A percentile compares a stretch with the other conserved stretches of the same genome.
Evolutionary conservation across 768 basidiomycete species (phyloP).

Genomic region (Collybia nuda): DNA sequence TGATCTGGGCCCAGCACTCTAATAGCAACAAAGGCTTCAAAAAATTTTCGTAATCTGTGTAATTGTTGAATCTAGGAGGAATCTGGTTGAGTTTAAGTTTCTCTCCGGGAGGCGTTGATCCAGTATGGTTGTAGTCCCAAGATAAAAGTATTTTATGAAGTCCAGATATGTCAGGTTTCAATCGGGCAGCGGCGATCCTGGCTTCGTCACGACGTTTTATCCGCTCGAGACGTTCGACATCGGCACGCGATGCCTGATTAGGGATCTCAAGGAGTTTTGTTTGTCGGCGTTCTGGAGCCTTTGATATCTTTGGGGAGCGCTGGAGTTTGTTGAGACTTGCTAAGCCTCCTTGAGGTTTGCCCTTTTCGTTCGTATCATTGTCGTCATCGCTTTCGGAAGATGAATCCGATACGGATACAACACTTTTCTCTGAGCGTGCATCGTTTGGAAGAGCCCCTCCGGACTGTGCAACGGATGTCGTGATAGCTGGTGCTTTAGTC

Average conservation of each 20-base stretch:
- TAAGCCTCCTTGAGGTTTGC: conserved; percentile 45
- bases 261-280: conserved; percentile 63
- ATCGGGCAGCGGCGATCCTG: conserved; percentile 60
- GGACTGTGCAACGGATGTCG: conserved; percentile 6
- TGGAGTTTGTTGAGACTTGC: conserved; percentile 59
- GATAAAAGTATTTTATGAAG: conserved; percentile 79
- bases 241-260: conserved; percentile 38
- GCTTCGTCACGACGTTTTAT: conserved; percentile 59
- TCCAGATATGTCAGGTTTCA: conserved; percentile 79
- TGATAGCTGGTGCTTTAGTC: conserved; percentile 10
- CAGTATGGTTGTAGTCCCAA: conserved; percentile 80
- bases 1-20: conserved; percentile 90
- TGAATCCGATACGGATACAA: conserved; percentile 31
- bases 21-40: conserved; percentile 86
- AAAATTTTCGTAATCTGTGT: conserved; percentile 65
- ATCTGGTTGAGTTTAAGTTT: conserved; percentile 40
- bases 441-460: conserved; percentile 21
- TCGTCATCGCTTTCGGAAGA: conserved; percentile 36
- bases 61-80: conserved; percentile 64
- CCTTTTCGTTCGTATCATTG: conserved; percentile 36
- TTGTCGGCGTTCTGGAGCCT: conserved; percentile 57
- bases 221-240: conserved; percentile 32
- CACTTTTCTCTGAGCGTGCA: conserved; percentile 22
- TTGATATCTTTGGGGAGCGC: conserved; percentile 59
- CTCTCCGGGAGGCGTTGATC: conserved; percentile 60